A percentile compares a stretch with the other conserved stretches of the same genome.
Evolutionary conservation across 306 rosid genomes (phyloP).

Genomic region (Fragaria ananassa): DNA sequence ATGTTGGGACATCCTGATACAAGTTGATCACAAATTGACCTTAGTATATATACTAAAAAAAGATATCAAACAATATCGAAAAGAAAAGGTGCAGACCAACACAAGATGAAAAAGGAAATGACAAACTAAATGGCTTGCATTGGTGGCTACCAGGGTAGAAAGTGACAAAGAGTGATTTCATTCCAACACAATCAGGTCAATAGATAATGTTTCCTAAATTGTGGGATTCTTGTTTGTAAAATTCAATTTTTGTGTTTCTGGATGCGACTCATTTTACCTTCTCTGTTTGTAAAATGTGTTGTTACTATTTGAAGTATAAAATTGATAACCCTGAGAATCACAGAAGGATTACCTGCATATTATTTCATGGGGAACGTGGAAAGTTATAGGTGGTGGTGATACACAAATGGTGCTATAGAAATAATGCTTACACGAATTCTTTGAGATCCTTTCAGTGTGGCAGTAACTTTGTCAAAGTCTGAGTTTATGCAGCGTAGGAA

Average conservation of each 20-base stretch:
- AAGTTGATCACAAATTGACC: conserved; percentile 7
- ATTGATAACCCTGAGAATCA: not conserved
- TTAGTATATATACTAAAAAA: not conserved
- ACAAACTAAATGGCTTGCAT: not conserved
- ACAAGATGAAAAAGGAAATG: not conserved
- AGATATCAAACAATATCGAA: not conserved
- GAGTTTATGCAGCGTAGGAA: conserved; percentile 80
- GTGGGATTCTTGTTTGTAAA: not conserved
- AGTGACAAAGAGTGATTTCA: not conserved
- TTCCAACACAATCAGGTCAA: not conserved
- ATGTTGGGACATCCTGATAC: conserved; percentile 61
- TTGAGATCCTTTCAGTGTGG: conserved; percentile 80
- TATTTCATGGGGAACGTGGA: not conserved
- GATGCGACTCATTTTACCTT: not conserved
- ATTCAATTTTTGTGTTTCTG: not conserved
- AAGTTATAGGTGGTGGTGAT: not conserved
- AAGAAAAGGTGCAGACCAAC: not conserved
- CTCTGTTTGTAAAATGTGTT: not conserved
- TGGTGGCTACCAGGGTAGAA: not conserved
- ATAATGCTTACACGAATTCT: conserved; percentile 52
- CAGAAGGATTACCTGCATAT: not conserved
- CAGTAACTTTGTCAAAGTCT: conserved; percentile 69
- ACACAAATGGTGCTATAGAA: not conserved
- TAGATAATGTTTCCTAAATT: not conserved
- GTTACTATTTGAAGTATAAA: not conserved